Conservation (phyloP, 192 early-diverging fungal species). For the Lobulomyces angularis region DNA sequence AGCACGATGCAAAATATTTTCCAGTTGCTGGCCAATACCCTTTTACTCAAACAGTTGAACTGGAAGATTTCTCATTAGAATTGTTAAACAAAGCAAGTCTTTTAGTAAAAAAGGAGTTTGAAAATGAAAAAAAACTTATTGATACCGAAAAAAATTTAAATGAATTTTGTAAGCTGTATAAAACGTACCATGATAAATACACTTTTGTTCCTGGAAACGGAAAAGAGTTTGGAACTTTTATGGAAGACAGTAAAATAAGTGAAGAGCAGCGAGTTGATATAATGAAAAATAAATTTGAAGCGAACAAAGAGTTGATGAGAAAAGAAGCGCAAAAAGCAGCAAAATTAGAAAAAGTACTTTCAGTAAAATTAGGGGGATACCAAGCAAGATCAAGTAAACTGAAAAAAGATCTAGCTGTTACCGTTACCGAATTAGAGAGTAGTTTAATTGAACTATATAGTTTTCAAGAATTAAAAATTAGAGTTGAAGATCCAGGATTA, state of each 20-base stretch:
- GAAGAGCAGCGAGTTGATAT: too few relatives aligned
- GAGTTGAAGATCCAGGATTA: slow-evolving; percentile 46
- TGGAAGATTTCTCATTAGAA: too few relatives aligned
- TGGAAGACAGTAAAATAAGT: too few relatives aligned
- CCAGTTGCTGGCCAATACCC: slow-evolving; percentile 52
- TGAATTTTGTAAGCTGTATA: too few relatives aligned
- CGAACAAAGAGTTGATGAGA: slow-evolving; percentile 56
- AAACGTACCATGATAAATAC: too few relatives aligned
- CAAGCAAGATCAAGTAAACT: slow-evolving; percentile 54
- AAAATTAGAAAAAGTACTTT: slow-evolving; percentile 79
- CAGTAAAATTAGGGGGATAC: slow-evolving; percentile 72
- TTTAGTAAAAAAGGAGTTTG: too few relatives aligned
- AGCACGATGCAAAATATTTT: slow-evolving; percentile 57
- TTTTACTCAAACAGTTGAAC: slow-evolving; percentile 24
- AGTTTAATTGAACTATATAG: slow-evolving; percentile 44
- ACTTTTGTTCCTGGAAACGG: too few relatives aligned
- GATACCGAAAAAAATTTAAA: too few relatives aligned
- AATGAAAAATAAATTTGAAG: slow-evolving; percentile 25
- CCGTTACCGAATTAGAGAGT: slow-evolving; percentile 46
- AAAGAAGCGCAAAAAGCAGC: slow-evolving; percentile 57
- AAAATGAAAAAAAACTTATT: too few relatives aligned
- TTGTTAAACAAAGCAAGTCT: too few relatives aligned
- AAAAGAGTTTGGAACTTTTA: too few relatives aligned
- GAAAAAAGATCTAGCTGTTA: slow-evolving; percentile 39
- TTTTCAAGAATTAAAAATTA: slow-evolving; percentile 45